Conservation (phyloP, 306 rosid species). For the Vigna unguiculata region DNA sequence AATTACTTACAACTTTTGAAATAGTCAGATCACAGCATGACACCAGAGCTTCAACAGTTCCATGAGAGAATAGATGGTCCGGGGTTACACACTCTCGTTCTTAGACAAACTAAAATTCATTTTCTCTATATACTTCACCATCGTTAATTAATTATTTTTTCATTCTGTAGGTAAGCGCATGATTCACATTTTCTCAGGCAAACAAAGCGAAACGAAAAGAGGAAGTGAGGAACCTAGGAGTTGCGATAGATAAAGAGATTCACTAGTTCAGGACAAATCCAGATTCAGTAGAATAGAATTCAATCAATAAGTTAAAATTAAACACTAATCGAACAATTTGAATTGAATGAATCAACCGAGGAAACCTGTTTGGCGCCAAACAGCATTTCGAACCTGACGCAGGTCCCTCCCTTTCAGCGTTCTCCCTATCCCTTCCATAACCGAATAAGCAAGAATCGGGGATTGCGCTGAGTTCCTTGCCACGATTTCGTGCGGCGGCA, state of each 20-base stretch:
- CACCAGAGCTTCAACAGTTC: not conserved
- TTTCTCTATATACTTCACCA: not conserved
- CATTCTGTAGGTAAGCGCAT: not conserved
- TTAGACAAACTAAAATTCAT: not conserved
- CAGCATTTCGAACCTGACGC: slow-evolving; percentile 73
- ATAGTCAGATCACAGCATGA: not conserved
- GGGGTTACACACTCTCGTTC: not conserved
- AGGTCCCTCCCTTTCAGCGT: slow-evolving; percentile 63
- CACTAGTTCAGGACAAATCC: slow-evolving; percentile 31
- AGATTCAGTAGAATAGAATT: slow-evolving; percentile 1
- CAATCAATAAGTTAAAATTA: slow-evolving; percentile 9
- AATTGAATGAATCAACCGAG: slow-evolving; percentile 54
- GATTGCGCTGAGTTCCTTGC: slow-evolving; percentile 60
- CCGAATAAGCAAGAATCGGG: slow-evolving; percentile 67
- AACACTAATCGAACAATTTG: not conserved
- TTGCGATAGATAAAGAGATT: slow-evolving; percentile 7
- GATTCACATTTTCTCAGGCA: not conserved
- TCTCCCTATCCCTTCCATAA: slow-evolving; percentile 79
- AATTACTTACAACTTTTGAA: not conserved
- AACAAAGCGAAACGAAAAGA: not conserved
- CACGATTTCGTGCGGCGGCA: slow-evolving; percentile 80
- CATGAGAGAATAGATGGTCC: not conserved
- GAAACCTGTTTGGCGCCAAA: slow-evolving; percentile 79
- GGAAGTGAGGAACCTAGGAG: not conserved
- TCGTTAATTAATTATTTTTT: not conserved